Conservation (phyloP, 768 basidiomycete genomes). For the Tulasnella sp. region DNA sequence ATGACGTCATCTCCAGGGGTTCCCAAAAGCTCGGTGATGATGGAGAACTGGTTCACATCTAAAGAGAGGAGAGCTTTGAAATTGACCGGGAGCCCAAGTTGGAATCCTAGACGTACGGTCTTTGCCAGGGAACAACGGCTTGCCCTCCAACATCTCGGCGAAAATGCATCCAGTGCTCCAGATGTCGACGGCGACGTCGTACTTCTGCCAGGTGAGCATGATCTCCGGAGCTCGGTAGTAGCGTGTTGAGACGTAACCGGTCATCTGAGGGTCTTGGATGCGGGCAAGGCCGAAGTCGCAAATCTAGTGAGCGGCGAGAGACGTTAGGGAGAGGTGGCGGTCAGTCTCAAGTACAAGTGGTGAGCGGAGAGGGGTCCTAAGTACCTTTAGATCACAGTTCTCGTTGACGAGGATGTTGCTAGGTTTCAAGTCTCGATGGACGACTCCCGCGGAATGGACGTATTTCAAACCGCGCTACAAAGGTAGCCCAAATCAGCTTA, state of each 20-base stretch:
- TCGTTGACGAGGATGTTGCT: slow-evolving; percentile 99
- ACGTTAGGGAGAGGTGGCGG: neutral
- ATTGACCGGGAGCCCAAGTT: neutral
- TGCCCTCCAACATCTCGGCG: slow-evolving; percentile 99
- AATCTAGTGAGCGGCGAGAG: slow-evolving; percentile 57
- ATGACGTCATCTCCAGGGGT: slow-evolving; percentile 99
- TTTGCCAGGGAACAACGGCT: slow-evolving; percentile 98
- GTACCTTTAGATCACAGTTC: slow-evolving; percentile 96
- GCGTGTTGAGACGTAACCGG: slow-evolving; percentile 97
- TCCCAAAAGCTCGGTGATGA: slow-evolving; percentile 96
- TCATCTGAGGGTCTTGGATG: slow-evolving; percentile 99
- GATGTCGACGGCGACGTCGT: slow-evolving; percentile 99
- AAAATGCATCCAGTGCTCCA: slow-evolving; percentile 99
- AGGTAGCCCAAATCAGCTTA: neutral
- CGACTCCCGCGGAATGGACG: slow-evolving; percentile 98
- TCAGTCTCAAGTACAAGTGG: slow-evolving; percentile 8
- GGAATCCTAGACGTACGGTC: slow-evolving; percentile 73
- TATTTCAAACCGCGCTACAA: slow-evolving; percentile 94
- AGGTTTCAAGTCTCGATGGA: slow-evolving; percentile 99
- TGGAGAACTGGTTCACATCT: slow-evolving; percentile 99
- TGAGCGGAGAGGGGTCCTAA: slow-evolving; percentile 36
- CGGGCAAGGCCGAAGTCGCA: slow-evolving; percentile 99
- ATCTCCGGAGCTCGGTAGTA: slow-evolving; percentile 99
- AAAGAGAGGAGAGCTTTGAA: slow-evolving; percentile 32
- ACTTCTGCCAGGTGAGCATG: slow-evolving; percentile 99